Conservation (phyloP, 352 stramenopile species). For the Globisporangium uncinulatum region DNA sequence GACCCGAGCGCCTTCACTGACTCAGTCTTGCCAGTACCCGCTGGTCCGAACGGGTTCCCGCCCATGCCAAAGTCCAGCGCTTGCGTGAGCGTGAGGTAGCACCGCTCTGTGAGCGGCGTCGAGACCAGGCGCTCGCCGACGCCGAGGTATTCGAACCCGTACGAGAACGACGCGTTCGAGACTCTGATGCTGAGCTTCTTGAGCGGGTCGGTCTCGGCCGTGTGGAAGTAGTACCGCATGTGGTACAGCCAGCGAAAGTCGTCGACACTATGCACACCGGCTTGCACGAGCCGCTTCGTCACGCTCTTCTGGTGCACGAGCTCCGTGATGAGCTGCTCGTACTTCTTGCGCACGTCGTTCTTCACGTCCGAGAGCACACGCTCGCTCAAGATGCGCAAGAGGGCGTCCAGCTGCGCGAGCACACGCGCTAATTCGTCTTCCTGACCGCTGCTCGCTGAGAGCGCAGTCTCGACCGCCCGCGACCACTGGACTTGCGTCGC, state of each 20-base stretch:
- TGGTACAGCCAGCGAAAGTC: conserved; percentile 99
- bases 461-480: conserved; percentile 87
- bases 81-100: conserved; percentile 99
- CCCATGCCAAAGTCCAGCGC: conserved; percentile 99
- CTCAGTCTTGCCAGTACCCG: conserved; percentile 99
- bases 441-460: conserved; percentile 55
- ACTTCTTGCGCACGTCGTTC: conserved; percentile 96
- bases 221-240: conserved; percentile 97
- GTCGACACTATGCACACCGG: conserved; percentile 68
- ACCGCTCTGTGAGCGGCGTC: conserved; percentile 99
- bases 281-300: conserved; percentile 88
- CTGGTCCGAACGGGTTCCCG: conserved; percentile 98
- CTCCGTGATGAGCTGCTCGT: conserved; percentile 99
- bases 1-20: conserved; percentile 99
- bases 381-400: conserved; percentile 95
- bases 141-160: conserved; percentile 99
- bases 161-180: conserved; percentile 98
- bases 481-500: conserved; percentile 98
- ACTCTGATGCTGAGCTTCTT: conserved; percentile 97
- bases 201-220: conserved; percentile 70
- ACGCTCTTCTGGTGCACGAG: conserved; percentile 99
- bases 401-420: conserved; percentile 64
- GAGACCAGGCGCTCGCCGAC: conserved; percentile 99
- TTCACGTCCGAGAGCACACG: conserved; percentile 94
- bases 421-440: conserved; percentile 38